Evolutionary conservation across 2,329 filamentous ascomycete species (phyloP).

Genomic region (Fusarium sp.): DNA sequence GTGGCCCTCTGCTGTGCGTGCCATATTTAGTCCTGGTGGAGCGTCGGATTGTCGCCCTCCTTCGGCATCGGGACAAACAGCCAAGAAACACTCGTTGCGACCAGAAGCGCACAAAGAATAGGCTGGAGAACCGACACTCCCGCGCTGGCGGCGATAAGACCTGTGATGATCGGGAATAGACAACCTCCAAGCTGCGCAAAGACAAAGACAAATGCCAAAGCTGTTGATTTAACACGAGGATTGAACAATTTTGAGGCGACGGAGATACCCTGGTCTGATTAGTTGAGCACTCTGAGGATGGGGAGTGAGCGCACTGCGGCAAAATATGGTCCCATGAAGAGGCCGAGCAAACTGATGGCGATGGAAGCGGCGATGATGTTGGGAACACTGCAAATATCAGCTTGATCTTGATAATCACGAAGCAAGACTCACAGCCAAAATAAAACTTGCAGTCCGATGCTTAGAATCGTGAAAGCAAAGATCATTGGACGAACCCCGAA

Average conservation of each 20-base stretch:
- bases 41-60: conserved; percentile 38
- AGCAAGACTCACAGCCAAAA: conserved; percentile 63
- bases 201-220: conserved; percentile 62
- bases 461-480: conserved; percentile 60
- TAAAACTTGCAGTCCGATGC: conserved; percentile 63
- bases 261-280: conserved; percentile 56
- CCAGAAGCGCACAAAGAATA: conserved; percentile 58
- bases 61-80: conserved; percentile 53
- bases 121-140: conserved; percentile 62
- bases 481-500: conserved; percentile 68
- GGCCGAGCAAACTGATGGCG: conserved; percentile 63
- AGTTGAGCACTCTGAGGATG: background rate
- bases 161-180: conserved; percentile 64
- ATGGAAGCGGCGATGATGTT: conserved; percentile 61
- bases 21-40: conserved; percentile 43
- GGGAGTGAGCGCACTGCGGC: conserved; percentile 54
- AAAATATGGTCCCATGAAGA: conserved; percentile 68
- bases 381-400: conserved; percentile 46
- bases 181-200: conserved; percentile 65
- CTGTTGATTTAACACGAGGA: conserved; percentile 47
- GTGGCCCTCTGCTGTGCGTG: background rate
- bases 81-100: conserved; percentile 58
- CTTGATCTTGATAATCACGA: rapidly evolving
- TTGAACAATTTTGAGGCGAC: conserved; percentile 63
- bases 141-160: conserved; percentile 55